Evolutionary conservation across 164 flowering plant genomes (phyloP).

Genomic region (Macadamia integrifolia): DNA sequence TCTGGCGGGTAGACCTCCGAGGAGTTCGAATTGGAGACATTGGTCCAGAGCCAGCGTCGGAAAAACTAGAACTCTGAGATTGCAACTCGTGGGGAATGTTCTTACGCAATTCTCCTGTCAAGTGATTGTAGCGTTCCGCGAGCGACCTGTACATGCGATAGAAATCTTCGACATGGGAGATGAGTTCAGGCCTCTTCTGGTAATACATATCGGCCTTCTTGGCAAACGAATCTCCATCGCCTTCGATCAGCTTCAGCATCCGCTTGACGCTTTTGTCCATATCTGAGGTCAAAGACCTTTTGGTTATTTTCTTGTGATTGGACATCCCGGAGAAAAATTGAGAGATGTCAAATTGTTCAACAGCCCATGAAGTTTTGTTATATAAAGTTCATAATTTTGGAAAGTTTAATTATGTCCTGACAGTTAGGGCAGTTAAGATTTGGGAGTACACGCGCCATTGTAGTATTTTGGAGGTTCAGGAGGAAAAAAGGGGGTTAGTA

Average conservation of each 20-base stretch:
- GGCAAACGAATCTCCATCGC: conserved; percentile 85
- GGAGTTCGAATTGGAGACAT: conserved; percentile 18
- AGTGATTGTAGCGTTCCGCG: conserved; percentile 84
- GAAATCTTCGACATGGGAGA: conserved; percentile 75
- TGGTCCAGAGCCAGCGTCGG: conserved; percentile 29
- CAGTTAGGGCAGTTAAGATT: conserved; percentile 1
- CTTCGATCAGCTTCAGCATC: conserved; percentile 87
- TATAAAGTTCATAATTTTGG: neutral
- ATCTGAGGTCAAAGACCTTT: conserved; percentile 40
- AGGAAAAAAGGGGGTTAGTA: neutral
- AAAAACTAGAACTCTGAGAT: conserved; percentile 55
- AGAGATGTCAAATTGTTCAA: too few relatives aligned
- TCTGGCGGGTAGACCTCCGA: conserved; percentile 26
- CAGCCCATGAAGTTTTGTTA: too few relatives aligned
- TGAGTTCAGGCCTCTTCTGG: conserved; percentile 70
- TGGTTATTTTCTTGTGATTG: conserved; percentile 18
- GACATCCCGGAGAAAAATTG: too few relatives aligned
- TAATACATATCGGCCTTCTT: conserved; percentile 93
- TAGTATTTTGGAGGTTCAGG: neutral
- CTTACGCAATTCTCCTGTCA: conserved; percentile 66
- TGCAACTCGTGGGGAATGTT: conserved; percentile 33
- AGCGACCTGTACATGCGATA: conserved; percentile 79
- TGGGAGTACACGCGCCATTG: neutral
- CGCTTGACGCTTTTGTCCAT: conserved; percentile 74
- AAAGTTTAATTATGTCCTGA: neutral